Evolutionary conservation across 805 yeast genomes (phyloP).

Genomic region (Hanseniaspora valbyensis): DNA sequence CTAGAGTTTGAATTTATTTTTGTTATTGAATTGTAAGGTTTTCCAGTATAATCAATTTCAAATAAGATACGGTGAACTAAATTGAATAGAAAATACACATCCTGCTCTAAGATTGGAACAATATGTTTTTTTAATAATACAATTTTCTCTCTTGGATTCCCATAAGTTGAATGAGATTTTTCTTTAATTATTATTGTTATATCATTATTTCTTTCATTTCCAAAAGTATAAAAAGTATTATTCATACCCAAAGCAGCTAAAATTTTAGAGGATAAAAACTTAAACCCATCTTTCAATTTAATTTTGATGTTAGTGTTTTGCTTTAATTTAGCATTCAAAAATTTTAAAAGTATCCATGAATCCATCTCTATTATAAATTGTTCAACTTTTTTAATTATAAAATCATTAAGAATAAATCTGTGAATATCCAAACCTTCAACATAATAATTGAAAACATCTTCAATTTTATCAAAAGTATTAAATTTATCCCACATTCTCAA

Average conservation of each 20-base stretch:
- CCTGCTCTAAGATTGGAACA: neutral
- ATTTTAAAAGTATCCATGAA: constrained; percentile 12
- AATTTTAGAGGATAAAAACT: constrained; percentile 2
- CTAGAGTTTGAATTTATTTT: too few relatives aligned
- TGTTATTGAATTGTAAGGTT: too few relatives aligned
- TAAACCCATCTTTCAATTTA: constrained; percentile 10
- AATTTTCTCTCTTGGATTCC: constrained; percentile 8
- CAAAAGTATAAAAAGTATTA: neutral
- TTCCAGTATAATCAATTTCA: neutral
- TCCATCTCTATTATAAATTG: constrained; percentile 12
- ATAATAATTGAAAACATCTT: neutral
- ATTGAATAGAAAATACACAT: neutral
- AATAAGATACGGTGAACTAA: neutral
- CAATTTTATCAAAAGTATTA: neutral
- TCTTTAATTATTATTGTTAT: neutral
- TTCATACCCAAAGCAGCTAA: neutral
- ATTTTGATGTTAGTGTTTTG: neutral
- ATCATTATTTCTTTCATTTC: neutral
- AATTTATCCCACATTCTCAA: constrained; percentile 11
- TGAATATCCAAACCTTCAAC: neutral
- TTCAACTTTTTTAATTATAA: constrained; percentile 2
- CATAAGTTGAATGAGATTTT: neutral
- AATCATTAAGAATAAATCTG: constrained; percentile 1
- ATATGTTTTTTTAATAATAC: neutral
- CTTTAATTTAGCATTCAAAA: constrained; percentile 4